Evolutionary conservation across 495 filamentous ascomycete species (phyloP).

Genomic region (Tuber indicum): DNA sequence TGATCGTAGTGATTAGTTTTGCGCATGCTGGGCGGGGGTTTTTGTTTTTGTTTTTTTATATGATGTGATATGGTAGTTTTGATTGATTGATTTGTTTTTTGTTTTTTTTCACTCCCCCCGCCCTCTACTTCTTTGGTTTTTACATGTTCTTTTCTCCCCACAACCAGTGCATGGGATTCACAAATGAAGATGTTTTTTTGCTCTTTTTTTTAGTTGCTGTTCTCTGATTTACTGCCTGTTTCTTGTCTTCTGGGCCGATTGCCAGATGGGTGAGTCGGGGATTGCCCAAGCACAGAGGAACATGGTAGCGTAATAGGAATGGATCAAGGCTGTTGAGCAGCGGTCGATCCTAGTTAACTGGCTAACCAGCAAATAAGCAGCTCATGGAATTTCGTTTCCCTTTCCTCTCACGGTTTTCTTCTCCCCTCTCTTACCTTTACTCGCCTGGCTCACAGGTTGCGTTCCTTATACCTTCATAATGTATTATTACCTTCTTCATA

Average conservation of each 20-base stretch:
- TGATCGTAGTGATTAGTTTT: neutral
- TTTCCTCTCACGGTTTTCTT: neutral
- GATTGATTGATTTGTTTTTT: neutral
- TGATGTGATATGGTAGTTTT: conserved; percentile 8
- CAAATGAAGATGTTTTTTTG: neutral
- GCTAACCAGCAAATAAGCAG: neutral
- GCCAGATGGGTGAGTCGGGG: neutral
- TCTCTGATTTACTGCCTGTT: neutral
- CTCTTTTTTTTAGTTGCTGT: neutral
- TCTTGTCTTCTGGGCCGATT: neutral
- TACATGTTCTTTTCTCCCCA: neutral
- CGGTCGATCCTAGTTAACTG: neutral
- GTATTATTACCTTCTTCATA: neutral
- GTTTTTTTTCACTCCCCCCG: neutral
- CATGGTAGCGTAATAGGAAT: neutral
- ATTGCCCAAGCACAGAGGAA: neutral
- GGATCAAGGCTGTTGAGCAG: neutral
- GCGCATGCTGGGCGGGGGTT: neutral
- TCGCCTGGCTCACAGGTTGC: neutral
- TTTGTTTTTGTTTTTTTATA: conserved; percentile 2
- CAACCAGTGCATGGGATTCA: neutral
- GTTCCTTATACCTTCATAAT: neutral
- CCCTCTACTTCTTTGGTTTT: conserved; percentile 4
- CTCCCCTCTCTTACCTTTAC: neutral
- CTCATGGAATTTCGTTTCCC: neutral